A percentile compares a stretch with the other conserved stretches of the same genome.
Evolutionary conservation across 2,329 filamentous ascomycete species (phyloP).

Genomic region (Fusarium sp.): DNA sequence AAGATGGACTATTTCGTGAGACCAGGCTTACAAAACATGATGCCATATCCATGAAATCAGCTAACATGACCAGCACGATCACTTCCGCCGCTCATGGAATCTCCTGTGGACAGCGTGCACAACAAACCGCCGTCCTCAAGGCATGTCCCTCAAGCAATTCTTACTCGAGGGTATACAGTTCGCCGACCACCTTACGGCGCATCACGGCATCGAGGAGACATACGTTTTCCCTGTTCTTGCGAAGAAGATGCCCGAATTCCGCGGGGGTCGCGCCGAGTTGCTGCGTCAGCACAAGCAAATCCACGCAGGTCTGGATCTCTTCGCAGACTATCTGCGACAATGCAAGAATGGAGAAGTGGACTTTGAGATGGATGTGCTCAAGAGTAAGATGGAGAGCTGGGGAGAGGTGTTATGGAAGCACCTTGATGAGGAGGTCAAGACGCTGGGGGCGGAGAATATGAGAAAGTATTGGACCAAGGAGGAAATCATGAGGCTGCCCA

Average conservation of each 20-base stretch:
- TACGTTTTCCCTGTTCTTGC: constrained; percentile 87
- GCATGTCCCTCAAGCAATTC: constrained; percentile 79
- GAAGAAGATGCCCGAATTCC: constrained; percentile 84
- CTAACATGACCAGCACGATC: constrained; percentile 71
- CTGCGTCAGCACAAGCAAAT: constrained; percentile 84
- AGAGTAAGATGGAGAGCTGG: constrained; percentile 83
- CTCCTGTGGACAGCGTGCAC: constrained; percentile 77
- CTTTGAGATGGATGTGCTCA: constrained; percentile 72
- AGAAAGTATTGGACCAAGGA: constrained; percentile 83
- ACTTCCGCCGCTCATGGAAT: constrained; percentile 84
- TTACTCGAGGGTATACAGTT: constrained; percentile 79
- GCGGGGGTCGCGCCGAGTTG: constrained; percentile 68
- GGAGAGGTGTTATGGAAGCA: constrained; percentile 85
- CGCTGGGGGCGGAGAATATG: constrained; percentile 90
- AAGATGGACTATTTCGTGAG: constrained; percentile 82
- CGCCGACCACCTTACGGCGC: constrained; percentile 77
- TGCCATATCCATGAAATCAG: not conserved
- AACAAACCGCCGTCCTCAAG: constrained; percentile 70
- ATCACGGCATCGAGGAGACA: constrained; percentile 88
- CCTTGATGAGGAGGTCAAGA: constrained; percentile 86
- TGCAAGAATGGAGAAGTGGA: constrained; percentile 76
- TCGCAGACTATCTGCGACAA: constrained; percentile 75
- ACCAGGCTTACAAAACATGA: not conserved
- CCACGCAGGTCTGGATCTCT: constrained; percentile 79
- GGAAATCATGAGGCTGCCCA: constrained; percentile 80